Evolutionary conservation across 768 basidiomycete genomes (phyloP).

Genomic region (Leccinum arenicola): DNA sequence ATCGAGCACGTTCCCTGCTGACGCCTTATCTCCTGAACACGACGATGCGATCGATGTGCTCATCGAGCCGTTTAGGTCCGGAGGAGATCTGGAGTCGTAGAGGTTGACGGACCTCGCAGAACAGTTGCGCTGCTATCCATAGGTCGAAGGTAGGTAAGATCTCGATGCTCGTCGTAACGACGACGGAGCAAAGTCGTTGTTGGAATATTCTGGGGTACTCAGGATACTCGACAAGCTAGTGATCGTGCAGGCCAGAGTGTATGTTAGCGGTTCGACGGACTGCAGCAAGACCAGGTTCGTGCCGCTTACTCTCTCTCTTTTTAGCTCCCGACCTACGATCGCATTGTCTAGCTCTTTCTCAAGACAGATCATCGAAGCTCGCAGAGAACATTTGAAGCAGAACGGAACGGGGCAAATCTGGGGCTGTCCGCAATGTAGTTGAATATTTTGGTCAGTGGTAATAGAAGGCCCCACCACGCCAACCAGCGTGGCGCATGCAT

Average conservation of each 20-base stretch:
- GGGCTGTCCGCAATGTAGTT: too few relatives aligned
- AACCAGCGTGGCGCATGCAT: too few relatives aligned
- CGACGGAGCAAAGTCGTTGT: conserved; percentile 14
- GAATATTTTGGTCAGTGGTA: too few relatives aligned
- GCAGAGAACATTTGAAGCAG: neutral
- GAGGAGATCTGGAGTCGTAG: conserved; percentile 40
- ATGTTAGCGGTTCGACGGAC: conserved; percentile 46
- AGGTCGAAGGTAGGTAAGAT: conserved; percentile 20
- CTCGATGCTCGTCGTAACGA: conserved; percentile 13
- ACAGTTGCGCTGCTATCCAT: conserved; percentile 26
- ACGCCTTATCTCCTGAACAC: conserved; percentile 39
- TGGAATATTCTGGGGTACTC: conserved; percentile 48
- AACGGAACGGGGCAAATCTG: too few relatives aligned
- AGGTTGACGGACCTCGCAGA: conserved; percentile 43
- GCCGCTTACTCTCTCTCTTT: neutral
- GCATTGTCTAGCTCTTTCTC: neutral
- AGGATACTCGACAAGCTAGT: conserved; percentile 60
- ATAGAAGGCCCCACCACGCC: too few relatives aligned
- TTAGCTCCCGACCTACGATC: too few relatives aligned
- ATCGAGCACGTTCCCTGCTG: conserved; percentile 44
- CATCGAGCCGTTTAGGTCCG: conserved; percentile 39
- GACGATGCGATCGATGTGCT: conserved; percentile 45
- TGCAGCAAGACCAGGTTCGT: conserved; percentile 49
- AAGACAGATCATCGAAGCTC: neutral
- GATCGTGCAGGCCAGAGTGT: conserved; percentile 45